Evolutionary conservation across 1,139 yeast genomes (phyloP).

Genomic region (Nadsonia starkeyi-henricii): DNA sequence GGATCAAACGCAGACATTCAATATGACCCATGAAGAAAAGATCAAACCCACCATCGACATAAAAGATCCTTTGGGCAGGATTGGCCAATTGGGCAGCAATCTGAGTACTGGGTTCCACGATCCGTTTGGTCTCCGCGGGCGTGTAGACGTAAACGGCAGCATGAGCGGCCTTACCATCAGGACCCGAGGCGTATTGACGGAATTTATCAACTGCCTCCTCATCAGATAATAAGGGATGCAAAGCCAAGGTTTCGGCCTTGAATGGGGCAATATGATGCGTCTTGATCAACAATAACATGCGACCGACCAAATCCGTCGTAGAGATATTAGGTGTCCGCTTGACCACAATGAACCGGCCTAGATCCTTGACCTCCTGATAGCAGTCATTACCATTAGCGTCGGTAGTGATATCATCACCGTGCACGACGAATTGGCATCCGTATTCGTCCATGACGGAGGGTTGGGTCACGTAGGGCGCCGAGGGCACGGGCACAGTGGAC

Average conservation of each 20-base stretch:
- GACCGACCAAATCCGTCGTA: constrained; percentile 89
- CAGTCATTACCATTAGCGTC: constrained; percentile 94
- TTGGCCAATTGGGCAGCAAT: no score
- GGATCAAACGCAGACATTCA: constrained; percentile 41
- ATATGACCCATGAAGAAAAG: constrained; percentile 90
- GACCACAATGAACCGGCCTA: constrained; percentile 78
- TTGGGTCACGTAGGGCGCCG: constrained; percentile 93
- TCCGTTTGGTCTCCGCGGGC: constrained; percentile 11
- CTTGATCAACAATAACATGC: constrained; percentile 52
- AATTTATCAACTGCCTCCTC: constrained; percentile 28
- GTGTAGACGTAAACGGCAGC: constrained; percentile 41
- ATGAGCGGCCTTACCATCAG: constrained; percentile 46
- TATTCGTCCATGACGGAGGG: constrained; percentile 62
- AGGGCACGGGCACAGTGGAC: constrained; percentile 58
- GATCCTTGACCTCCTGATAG: constrained; percentile 67
- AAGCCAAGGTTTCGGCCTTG: no score
- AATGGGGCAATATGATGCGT: constrained; percentile 53
- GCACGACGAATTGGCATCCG: constrained; percentile 80
- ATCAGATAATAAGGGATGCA: constrained; percentile 12
- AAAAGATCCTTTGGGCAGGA: constrained; percentile 24
- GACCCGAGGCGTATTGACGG: constrained; percentile 47
- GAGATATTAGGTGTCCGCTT: constrained; percentile 88
- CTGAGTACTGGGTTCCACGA: constrained; percentile 3
- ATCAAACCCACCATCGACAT: constrained; percentile 82
- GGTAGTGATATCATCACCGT: constrained; percentile 94